These are phyloP conservation scores for Misopates orontium DNA, from an alignment of 257 asterid species.

Conservation along the genomic window DNA sequence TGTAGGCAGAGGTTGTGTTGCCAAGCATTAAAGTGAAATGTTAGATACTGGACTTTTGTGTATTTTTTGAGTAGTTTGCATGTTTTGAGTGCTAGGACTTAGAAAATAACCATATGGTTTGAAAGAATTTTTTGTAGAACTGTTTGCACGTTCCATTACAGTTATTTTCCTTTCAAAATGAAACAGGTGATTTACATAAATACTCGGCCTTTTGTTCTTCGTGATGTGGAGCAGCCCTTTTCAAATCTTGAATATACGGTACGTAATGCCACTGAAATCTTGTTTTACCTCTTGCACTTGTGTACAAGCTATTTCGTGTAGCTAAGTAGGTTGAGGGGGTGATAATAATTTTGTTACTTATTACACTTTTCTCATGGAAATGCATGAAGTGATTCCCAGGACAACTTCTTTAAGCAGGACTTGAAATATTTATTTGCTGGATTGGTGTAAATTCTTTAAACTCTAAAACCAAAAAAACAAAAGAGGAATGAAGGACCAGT, in stretches of 20 bases:
- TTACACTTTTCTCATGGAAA: conserved; percentile 15
- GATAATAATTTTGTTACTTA: conserved; percentile 5
- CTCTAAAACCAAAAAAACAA: too few relatives aligned
- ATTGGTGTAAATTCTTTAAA: conserved; percentile 1
- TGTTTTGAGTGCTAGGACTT: conserved; percentile 21
- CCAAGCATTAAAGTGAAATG: conserved; percentile 13
- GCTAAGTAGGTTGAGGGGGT: conserved; percentile 10
- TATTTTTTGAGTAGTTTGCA: conserved; percentile 21
- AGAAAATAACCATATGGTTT: conserved; percentile 19
- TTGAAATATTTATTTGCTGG: conserved; percentile 8
- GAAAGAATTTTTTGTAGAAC: background rate
- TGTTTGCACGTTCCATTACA: conserved; percentile 15
- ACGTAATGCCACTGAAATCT: conserved; percentile 37
- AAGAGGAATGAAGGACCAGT: too few relatives aligned
- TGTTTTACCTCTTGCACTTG: conserved; percentile 10
- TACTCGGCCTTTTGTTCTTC: conserved; percentile 95
- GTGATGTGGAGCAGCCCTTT: conserved; percentile 95
- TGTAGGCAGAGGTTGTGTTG: conserved; percentile 9
- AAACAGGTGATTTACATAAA: conserved; percentile 88
- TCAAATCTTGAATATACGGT: conserved; percentile 99
- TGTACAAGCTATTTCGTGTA: conserved; percentile 3
- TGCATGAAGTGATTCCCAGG: conserved; percentile 23
- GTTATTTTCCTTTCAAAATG: conserved; percentile 24
- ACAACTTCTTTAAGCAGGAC: conserved; percentile 17
- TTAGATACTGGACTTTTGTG: conserved; percentile 17